Conservation (phyloP, 176 grass and related monocot species). For the Hsuehochloa calcarea region DNA sequence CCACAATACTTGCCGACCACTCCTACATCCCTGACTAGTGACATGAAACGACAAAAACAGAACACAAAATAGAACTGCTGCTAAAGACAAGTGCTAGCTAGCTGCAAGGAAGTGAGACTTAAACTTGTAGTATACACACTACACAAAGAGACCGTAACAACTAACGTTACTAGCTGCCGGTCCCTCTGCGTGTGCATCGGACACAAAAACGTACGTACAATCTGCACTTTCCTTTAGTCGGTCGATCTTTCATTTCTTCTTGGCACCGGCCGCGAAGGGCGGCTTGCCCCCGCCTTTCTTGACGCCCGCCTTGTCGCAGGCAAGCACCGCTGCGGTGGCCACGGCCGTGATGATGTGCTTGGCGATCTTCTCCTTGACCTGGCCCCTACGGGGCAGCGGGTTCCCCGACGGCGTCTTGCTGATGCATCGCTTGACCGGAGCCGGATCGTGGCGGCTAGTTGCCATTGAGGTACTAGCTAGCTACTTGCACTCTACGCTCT, state of each 20-base stretch:
- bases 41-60: neutral
- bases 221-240: neutral
- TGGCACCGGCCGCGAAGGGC: neutral
- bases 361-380: slow-evolving; percentile 59
- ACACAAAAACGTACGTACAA: neutral
- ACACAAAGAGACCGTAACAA: neutral
- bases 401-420: slow-evolving; percentile 47
- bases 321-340: slow-evolving; percentile 2
- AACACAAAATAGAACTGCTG: neutral
- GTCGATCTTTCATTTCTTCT: neutral
- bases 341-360: slow-evolving; percentile 26
- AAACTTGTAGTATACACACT: neutral
- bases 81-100: neutral
- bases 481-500: neutral
- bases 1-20: neutral
- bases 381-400: slow-evolving; percentile 60
- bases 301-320: neutral
- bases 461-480: slow-evolving; percentile 2
- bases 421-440: neutral
- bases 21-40: neutral
- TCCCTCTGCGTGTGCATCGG: neutral
- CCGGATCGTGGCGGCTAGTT: neutral
- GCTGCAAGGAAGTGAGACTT: neutral
- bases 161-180: neutral
- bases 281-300: neutral